Evolutionary conservation across 2,329 filamentous ascomycete species (phyloP).

Genomic region (Colletotrichum kahawae): DNA sequence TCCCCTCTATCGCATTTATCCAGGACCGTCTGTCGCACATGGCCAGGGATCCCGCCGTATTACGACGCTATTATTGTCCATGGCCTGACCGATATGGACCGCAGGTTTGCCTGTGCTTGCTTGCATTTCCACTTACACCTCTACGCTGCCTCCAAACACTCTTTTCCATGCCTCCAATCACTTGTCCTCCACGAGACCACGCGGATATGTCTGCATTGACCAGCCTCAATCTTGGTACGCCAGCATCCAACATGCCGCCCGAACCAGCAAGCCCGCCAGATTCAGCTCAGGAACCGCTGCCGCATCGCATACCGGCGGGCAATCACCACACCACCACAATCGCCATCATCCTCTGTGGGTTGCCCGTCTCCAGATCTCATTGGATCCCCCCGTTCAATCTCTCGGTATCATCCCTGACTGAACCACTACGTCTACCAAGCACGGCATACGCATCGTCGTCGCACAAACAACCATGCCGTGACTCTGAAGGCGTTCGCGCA

Average conservation of each 20-base stretch:
- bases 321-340: background rate
- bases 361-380: background rate
- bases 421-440: background rate
- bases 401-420: slow-evolving; percentile 4
- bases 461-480: background rate
- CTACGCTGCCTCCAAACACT: background rate
- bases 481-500: background rate
- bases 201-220: background rate
- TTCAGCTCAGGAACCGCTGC: background rate
- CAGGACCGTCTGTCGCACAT: background rate
- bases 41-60: background rate
- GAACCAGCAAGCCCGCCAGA: background rate
- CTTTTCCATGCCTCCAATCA: background rate
- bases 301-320: background rate
- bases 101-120: slow-evolving; percentile 6
- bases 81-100: background rate
- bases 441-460: background rate
- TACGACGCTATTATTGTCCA: slow-evolving; percentile 4
- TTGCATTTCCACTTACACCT: background rate
- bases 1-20: background rate
- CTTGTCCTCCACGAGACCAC: background rate
- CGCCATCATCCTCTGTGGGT: background rate
- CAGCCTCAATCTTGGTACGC: background rate
- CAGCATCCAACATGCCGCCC: background rate
- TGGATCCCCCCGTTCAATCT: slow-evolving; percentile 4